Evolutionary conservation across 2,329 filamentous ascomycete species (phyloP).

Genomic region (Thelonectria olida): DNA sequence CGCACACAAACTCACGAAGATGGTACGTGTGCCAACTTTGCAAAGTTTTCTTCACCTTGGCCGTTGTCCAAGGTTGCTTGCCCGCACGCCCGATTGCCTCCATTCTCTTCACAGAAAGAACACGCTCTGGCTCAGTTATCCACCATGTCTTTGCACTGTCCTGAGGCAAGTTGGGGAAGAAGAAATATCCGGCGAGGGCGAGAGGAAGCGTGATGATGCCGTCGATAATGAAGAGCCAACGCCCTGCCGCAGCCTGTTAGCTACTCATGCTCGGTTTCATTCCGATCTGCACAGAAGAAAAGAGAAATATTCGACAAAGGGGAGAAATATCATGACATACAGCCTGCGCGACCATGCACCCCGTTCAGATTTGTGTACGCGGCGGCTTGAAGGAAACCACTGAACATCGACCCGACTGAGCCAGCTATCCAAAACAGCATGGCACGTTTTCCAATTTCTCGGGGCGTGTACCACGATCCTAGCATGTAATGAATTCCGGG

Average conservation of each 20-base stretch:
- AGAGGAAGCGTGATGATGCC: slow-evolving; percentile 29
- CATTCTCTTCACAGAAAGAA: slow-evolving; percentile 23
- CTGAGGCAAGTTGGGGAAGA: slow-evolving; percentile 30
- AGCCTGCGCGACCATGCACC: slow-evolving; percentile 17
- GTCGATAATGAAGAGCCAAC: slow-evolving; percentile 31
- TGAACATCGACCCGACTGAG: slow-evolving; percentile 9
- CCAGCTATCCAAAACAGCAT: slow-evolving; percentile 41
- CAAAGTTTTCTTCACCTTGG: slow-evolving; percentile 23
- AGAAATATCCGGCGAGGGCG: slow-evolving; percentile 20
- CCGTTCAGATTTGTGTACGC: slow-evolving; percentile 5
- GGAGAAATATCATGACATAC: slow-evolving; percentile 13
- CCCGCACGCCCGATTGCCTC: slow-evolving; percentile 26
- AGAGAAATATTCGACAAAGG: no score
- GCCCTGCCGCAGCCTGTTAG: slow-evolving; percentile 20
- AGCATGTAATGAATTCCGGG: slow-evolving; percentile 15
- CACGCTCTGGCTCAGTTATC: slow-evolving; percentile 27
- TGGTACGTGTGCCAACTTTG: slow-evolving; percentile 32
- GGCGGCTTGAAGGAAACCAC: slow-evolving; percentile 5
- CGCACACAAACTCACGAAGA: slow-evolving; percentile 13
- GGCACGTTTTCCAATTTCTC: slow-evolving; percentile 19
- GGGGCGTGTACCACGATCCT: slow-evolving; percentile 20
- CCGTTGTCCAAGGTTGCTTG: slow-evolving; percentile 28
- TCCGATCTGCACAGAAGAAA: no score
- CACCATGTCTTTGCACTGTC: slow-evolving; percentile 30
- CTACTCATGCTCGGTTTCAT: neutral